phyloP scores from a whole-genome alignment of 2,329 filamentous ascomycete species.

The Cladobotryum protrusum region DNA sequence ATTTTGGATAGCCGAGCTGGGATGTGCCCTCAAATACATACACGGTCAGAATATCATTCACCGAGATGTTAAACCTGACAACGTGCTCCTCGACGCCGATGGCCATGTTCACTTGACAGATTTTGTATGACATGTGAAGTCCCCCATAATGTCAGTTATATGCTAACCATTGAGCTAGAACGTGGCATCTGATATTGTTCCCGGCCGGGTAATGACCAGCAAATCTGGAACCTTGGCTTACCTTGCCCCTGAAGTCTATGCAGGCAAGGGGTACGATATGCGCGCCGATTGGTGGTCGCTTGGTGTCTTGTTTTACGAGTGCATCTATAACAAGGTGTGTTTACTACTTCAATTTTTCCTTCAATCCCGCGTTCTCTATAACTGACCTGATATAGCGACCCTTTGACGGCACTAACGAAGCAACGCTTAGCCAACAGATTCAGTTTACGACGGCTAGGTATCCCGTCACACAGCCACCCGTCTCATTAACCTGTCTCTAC shows the following conservation, averaged over 20 bases:
- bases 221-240: constrained; percentile 97
- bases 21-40: constrained; percentile 83
- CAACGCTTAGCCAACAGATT: constrained; percentile 72
- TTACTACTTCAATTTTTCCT: not conserved
- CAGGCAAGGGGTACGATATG: constrained; percentile 78
- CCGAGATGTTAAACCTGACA: constrained; percentile 87
- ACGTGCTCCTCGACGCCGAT: constrained; percentile 79
- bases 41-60: constrained; percentile 85
- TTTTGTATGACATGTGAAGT: constrained; percentile 60
- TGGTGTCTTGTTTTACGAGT: constrained; percentile 97
- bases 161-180: constrained; percentile 56
- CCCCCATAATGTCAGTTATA: not conserved
- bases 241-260: constrained; percentile 90
- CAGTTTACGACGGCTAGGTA: constrained; percentile 77
- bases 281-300: constrained; percentile 99
- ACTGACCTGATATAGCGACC: constrained; percentile 56
- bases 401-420: constrained; percentile 85
- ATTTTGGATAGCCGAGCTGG: constrained; percentile 95
- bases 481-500: constrained; percentile 81
- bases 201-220: constrained; percentile 78
- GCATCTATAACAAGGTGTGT: constrained; percentile 93
- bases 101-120: constrained; percentile 96
- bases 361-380: not conserved
- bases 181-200: constrained; percentile 87
- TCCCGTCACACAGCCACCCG: constrained; percentile 86